Base-by-base conservation (phyloP, 139 green algal species). In the Auxenochlorella pyrenoidosa region DNA sequence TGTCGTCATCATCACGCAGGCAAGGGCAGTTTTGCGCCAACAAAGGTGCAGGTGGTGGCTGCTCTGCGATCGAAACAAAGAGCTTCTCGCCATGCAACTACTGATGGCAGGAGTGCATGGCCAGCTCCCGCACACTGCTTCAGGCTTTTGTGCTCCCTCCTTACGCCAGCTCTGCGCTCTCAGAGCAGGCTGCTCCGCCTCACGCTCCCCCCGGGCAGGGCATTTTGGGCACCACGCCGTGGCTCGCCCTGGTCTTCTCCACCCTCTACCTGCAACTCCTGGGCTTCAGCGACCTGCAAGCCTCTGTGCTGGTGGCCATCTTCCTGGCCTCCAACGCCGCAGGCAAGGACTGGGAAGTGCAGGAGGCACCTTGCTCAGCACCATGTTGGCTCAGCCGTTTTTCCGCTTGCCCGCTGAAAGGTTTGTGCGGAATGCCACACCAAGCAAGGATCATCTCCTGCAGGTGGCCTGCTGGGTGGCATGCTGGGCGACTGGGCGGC, bases 221-320 rank as follows among this genome's bases (percentile, higher is more conserved):
- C 73, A 92, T 95, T 22, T 44, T 95, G 0, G 93, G 93, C 44
- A 90, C 75, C 34, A 92, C 89, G 21, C 93, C 93, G 0, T 96
- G 93, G 92, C 86, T 83, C 47, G 93, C 92, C 0, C 70, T 93
- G 34, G 91, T 92, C 2, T 95, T 94, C 43, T 78, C 91, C 47
- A 95, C 92, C 4, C 77, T 95, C 36, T 95, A 93, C 85, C 83
- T 95, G 13, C 92, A 95, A 80, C 89, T 95, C 58, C 84, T 94
- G 73, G 93, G 93, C 78, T 92, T 95, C 86, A 86, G 65, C 26
- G 87, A 95, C 79, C 66, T 83, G 30, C 47, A 54, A 21, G 90
- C 90, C 32, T 81, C 43, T 6, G 40, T 82, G 0, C 77, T 93
- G 1, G 84, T 91, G 88, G 86, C 85, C 0, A 16, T 91, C 1